A percentile compares a stretch with the other conserved stretches of the same genome.
These are phyloP conservation scores for Tricholoma furcatifolium DNA, from an alignment of 768 basidiomycete genomes.

Conservation along the genomic window DNA sequence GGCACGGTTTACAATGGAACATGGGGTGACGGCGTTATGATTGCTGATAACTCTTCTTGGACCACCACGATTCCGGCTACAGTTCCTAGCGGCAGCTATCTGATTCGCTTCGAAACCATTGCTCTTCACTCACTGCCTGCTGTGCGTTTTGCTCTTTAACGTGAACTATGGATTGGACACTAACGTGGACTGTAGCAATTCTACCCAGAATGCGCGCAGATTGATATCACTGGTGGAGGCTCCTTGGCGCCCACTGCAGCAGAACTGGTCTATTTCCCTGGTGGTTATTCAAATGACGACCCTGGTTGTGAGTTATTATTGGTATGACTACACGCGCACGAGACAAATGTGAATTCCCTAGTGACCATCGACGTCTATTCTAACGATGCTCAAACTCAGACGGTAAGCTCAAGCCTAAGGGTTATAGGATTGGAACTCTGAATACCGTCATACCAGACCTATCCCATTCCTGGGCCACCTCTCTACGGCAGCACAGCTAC, in stretches of 20 bases:
- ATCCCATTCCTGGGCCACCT: slow-evolving; percentile 43
- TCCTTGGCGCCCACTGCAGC: slow-evolving; percentile 35
- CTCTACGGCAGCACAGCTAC: slow-evolving; percentile 35
- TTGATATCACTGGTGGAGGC: slow-evolving; percentile 41
- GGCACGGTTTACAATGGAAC: slow-evolving; percentile 37
- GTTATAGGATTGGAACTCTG: background rate
- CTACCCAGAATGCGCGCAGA: slow-evolving; percentile 61
- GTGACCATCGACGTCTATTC: slow-evolving; percentile 42
- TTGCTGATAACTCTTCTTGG: slow-evolving; percentile 42
- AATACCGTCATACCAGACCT: slow-evolving; percentile 23
- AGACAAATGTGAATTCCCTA: slow-evolving; percentile 23
- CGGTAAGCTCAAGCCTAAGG: slow-evolving; percentile 5
- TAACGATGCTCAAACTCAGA: slow-evolving; percentile 32
- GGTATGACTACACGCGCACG: background rate
- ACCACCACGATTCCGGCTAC: slow-evolving; percentile 43
- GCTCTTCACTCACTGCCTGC: slow-evolving; percentile 53
- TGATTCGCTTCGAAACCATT: slow-evolving; percentile 51
- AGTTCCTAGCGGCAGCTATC: slow-evolving; percentile 42
- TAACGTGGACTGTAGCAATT: slow-evolving; percentile 47
- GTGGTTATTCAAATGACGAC: slow-evolving; percentile 41
- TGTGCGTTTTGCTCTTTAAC: slow-evolving; percentile 26
- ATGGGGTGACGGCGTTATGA: slow-evolving; percentile 47
- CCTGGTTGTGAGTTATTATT: slow-evolving; percentile 35
- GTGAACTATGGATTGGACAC: background rate
- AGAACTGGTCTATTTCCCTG: slow-evolving; percentile 50